phyloP scores from a whole-genome alignment of 768 basidiomycete species.

The Mycena alexandri region DNA sequence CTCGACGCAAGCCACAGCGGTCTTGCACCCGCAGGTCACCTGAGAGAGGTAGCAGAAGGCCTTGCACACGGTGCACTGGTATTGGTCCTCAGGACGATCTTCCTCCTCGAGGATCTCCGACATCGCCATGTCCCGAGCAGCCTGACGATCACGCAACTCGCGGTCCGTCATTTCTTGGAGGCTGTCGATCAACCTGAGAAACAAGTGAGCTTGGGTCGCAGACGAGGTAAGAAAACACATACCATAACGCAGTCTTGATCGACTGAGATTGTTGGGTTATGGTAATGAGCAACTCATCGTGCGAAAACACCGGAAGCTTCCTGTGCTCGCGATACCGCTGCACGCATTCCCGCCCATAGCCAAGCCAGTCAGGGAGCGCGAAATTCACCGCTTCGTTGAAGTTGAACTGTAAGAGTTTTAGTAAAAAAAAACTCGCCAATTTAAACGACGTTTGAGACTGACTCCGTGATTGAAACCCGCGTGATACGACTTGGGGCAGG shows the following conservation, averaged over 20 bases:
- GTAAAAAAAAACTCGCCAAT: conserved; percentile 36
- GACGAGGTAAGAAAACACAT: conserved; percentile 43
- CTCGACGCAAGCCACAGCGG: conserved; percentile 85
- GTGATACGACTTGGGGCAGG: conserved; percentile 98
- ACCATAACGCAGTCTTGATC: conserved; percentile 96
- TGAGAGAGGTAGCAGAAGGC: conserved; percentile 96
- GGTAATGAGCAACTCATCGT: conserved; percentile 97
- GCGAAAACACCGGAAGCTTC: conserved; percentile 97
- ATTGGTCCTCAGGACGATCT: conserved; percentile 93
- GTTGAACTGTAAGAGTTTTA: conserved; percentile 74
- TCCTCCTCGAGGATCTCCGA: conserved; percentile 79
- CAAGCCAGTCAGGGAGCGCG: conserved; percentile 95
- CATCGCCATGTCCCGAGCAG: conserved; percentile 70
- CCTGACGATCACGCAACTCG: conserved; percentile 77
- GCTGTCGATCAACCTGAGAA: conserved; percentile 82
- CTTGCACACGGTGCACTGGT: conserved; percentile 95
- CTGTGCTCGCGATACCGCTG: conserved; percentile 89
- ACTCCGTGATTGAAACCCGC: conserved; percentile 99
- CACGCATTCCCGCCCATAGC: conserved; percentile 89
- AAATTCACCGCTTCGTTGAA: conserved; percentile 99
- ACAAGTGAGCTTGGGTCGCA: conserved; percentile 16
- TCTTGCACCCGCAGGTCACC: conserved; percentile 84
- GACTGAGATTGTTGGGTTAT: conserved; percentile 95
- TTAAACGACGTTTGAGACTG: conserved; percentile 50
- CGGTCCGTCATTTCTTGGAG: conserved; percentile 90